These are phyloP conservation scores for Hyaloscypha variabilis DNA, from an alignment of 495 filamentous ascomycete genomes.

Conservation along the genomic window DNA sequence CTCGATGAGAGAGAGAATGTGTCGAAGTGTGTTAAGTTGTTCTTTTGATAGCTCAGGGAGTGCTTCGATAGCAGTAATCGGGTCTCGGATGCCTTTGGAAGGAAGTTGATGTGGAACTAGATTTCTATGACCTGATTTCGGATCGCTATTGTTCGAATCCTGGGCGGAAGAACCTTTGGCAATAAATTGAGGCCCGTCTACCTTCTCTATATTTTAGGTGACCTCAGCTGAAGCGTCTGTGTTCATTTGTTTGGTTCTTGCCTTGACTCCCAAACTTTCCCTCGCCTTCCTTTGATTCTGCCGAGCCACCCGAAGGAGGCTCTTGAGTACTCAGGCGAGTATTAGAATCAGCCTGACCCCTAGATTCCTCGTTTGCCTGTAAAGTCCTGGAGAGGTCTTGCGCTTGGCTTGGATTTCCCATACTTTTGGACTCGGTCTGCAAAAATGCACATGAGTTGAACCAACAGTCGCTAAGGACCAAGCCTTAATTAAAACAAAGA, in stretches of 20 bases:
- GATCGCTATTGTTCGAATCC: neutral
- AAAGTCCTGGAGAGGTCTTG: neutral
- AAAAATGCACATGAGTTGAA: neutral
- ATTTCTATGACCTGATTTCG: neutral
- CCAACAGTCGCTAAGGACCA: neutral
- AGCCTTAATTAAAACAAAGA: neutral
- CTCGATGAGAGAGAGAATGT: neutral
- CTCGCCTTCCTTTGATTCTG: too few relatives aligned
- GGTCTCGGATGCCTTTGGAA: neutral
- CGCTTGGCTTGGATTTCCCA: neutral
- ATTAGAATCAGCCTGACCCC: neutral
- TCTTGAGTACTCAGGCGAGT: too few relatives aligned
- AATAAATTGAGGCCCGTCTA: neutral
- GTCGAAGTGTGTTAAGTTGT: neutral
- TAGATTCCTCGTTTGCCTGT: neutral
- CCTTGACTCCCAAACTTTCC: too few relatives aligned
- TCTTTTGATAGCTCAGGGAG: neutral
- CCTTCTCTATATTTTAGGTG: neutral
- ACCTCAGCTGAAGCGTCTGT: neutral
- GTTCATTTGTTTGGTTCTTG: too few relatives aligned
- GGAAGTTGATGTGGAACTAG: neutral
- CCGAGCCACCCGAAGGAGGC: too few relatives aligned
- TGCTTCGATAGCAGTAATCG: neutral
- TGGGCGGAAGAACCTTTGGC: neutral
- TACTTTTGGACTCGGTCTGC: neutral